Evolutionary conservation across 1,284 basidiomycete genomes (phyloP), one percentile per base, ranked within the genome.

Genomic region (Megacollybia platyphylla): DNA sequence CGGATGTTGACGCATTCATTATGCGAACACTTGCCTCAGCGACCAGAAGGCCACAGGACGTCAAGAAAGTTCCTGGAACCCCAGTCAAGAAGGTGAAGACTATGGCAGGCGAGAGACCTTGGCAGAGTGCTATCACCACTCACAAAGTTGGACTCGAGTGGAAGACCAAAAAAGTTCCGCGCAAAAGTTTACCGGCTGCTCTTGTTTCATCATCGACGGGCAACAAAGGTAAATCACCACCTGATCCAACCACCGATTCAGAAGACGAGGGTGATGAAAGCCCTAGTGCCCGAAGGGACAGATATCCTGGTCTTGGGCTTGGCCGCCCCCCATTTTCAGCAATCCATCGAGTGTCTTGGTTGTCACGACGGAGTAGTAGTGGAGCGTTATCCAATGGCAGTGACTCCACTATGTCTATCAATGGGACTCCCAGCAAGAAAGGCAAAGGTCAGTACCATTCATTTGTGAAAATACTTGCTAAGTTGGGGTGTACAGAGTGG

Each of bases 41-140:
- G 8, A 63, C 70, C 20, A 69, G 76, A 50, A 64, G 62, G 26
- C 56, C 62, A 42, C 54, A 58, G 40, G 66, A 68, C 41, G 69
- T 60, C 27, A 86, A 82, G 63, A 75, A 67, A 40, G 73, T 75
- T 10, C 85, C 85, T 4, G 83, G 79, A 0, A 88, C 86, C 2
- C 85, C 86, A 0, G 80, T 86, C 37, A 88, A 88, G 67, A 77
- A 70, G 52, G 57, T 67, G 45, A 79, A 79, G 59, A 76, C 73
- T 13, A 59, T 83, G 36, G 64, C 64, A 27, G 65, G 68, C 35
- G 71, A 72, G 38, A 66, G 83, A 7, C 81, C 79, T 3, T 86
- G 83, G 82, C 83, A 85, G 56, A 85, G 82, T 53, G 82, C 83
- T 2, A 69, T 86, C 9, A 68, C 81, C 28, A 15, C 15, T 5